Base-by-base conservation (phyloP, 148 eudicot species). In the Cornus controversa region DNA sequence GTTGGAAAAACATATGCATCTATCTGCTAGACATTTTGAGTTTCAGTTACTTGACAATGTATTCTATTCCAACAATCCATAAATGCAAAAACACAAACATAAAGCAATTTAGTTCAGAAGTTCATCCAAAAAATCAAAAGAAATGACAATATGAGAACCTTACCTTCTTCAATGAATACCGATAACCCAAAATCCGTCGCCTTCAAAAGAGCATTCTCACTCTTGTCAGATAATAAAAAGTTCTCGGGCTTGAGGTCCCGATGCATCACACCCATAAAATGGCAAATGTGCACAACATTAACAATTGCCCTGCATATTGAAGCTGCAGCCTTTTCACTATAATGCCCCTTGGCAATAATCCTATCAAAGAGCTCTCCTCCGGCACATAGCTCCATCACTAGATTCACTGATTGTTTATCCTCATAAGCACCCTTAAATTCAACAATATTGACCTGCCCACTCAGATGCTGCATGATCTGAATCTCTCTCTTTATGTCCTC, bases 221-320 rank as follows among this genome's bases (percentile, higher is more conserved):
- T 89, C 79, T 84, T 89, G 47, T 87, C 93, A 36, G 95, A 80
- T 15, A 93, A 80, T 84, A 93, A 84, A 86, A 93, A 93, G 82
- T 93, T 93, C 86, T 93, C 97, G 18, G 97, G 97, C 81, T 93
- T 93, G 80, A 93, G 80, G 79, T 93, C 97, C 28, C 97, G 74
- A 67, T 93, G 97, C 95, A 93, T 86, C 58, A 93, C 95, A 24
- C 97, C 97, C 97, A 93, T 93, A 71, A 89, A 93, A 72, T 93
- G 94, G 78, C 97, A 93, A 24, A 91, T 87, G 74, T 93, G 94
- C 62, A 93, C 93, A 78, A 91, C 97, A 82, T 90, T 89, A 26
- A 93, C 95, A 86, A 91, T 91, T 75, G 86, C 83, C 78, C 95
- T 88, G n/a, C 93, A 80, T 0, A 93, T 85, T 31, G 83, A 69